Conservation (phyloP, 1,284 basidiomycete species). For the Ustilago nuda region DNA sequence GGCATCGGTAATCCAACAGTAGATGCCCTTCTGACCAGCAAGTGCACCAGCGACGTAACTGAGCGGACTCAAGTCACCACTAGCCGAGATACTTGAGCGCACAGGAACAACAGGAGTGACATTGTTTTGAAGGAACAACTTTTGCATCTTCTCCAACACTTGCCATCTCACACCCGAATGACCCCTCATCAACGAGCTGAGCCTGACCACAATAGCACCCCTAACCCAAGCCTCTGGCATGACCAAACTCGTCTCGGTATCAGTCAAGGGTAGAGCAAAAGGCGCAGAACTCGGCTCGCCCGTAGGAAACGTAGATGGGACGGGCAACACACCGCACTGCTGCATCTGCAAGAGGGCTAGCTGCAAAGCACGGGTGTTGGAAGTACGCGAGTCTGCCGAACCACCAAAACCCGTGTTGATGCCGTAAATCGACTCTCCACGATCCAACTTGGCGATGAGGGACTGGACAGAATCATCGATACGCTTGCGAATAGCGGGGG, state of each 20-base stretch:
- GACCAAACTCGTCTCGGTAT: constrained; percentile 43
- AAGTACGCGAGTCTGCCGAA: constrained; percentile 59
- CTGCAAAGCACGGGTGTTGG: constrained; percentile 59
- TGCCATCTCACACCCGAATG: constrained; percentile 87
- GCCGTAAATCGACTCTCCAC: constrained; percentile 60
- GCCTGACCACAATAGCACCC: constrained; percentile 84
- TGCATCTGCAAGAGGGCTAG: constrained; percentile 63
- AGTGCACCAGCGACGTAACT: constrained; percentile 76
- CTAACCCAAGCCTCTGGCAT: constrained; percentile 87
- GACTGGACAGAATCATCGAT: constrained; percentile 58
- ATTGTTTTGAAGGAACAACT: constrained; percentile 76
- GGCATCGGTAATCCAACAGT: constrained; percentile 44
- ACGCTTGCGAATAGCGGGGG: constrained; percentile 46
- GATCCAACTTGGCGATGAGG: constrained; percentile 52
- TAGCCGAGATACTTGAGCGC: constrained; percentile 83
- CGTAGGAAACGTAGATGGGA: constrained; percentile 50
- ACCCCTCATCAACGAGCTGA: constrained; percentile 79
- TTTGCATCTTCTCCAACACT: constrained; percentile 81
- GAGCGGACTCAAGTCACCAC: constrained; percentile 73
- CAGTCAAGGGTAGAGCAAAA: constrained; percentile 47
- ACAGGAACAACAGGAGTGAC: constrained; percentile 86
- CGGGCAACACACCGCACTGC: constrained; percentile 61
- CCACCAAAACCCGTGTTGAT: constrained; percentile 65
- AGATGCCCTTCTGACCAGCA: constrained; percentile 56
- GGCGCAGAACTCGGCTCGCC: constrained; percentile 51